These are phyloP conservation scores for Sugiyamaella grinbergsii DNA, from an alignment of 1,139 yeast genomes.

Conservation along the genomic window DNA sequence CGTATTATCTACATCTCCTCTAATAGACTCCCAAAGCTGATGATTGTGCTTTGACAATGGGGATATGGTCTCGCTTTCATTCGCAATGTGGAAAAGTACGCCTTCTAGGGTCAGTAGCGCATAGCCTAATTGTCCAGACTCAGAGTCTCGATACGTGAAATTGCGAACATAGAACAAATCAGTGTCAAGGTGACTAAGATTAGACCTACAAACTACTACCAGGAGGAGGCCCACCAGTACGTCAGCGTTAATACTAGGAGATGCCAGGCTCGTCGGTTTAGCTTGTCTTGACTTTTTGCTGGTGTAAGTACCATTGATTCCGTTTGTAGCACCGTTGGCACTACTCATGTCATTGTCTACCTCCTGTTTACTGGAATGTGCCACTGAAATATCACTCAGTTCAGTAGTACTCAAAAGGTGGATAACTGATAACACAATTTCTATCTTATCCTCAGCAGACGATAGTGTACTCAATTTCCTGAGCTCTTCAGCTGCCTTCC, in stretches of 20 bases:
- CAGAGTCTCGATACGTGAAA: constrained; percentile 54
- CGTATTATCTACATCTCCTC: constrained; percentile 12
- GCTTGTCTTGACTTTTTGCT: constrained; percentile 3
- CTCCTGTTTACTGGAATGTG: not conserved
- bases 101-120: constrained; percentile 81
- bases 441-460: constrained; percentile 57
- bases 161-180: constrained; percentile 67
- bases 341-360: not conserved
- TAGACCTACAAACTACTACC: constrained; percentile 68
- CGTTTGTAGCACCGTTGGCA: not conserved
- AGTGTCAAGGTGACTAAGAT: constrained; percentile 58
- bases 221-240: constrained; percentile 71
- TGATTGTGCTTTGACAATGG: constrained; percentile 52
- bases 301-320: not conserved
- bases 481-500: constrained; percentile 58
- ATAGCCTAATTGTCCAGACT: constrained; percentile 59
- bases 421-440: constrained; percentile 57
- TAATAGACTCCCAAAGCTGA: constrained; percentile 56
- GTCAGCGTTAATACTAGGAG: constrained; percentile 68
- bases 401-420: constrained; percentile 45
- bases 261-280: constrained; percentile 21
- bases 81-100: constrained; percentile 63
- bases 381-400: constrained; percentile 17
- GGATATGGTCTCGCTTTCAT: constrained; percentile 49
- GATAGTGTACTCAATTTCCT: constrained; percentile 53